These are phyloP conservation scores for Diaporthe helianthi DNA, from an alignment of 2,329 filamentous ascomycete species.

Conservation along the genomic window DNA sequence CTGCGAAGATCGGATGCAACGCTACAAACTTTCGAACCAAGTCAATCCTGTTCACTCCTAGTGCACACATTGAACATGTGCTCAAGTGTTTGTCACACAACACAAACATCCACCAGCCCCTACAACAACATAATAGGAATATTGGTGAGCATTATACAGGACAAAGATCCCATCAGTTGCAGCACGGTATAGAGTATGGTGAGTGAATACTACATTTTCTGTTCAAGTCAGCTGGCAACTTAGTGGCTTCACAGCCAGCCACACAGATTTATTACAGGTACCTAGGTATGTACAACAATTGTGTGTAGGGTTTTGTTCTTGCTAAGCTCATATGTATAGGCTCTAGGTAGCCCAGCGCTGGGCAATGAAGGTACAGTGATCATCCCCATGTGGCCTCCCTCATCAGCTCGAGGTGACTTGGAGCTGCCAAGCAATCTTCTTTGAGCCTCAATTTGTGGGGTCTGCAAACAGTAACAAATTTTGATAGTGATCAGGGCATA, in stretches of 20 bases:
- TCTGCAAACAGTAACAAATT: not conserved
- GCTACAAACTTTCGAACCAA: not conserved
- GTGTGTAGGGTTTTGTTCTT: not conserved
- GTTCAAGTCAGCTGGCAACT: not conserved
- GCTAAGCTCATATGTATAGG: not conserved
- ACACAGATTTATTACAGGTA: no score
- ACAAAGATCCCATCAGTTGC: not conserved
- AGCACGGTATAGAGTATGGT: not conserved
- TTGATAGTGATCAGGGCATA: not conserved
- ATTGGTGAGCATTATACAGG: not conserved
- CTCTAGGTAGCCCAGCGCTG: not conserved
- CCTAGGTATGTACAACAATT: not conserved
- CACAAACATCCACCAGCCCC: not conserved
- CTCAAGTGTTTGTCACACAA: no score
- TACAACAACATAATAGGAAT: not conserved
- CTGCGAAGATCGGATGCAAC: not conserved
- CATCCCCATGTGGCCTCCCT: slow-evolving; percentile 5
- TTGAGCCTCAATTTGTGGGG: slow-evolving; percentile 14
- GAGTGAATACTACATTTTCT: not conserved
- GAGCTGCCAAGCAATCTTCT: slow-evolving; percentile 9
- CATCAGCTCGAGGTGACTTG: not conserved
- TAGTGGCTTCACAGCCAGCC: not conserved
- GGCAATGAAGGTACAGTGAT: not conserved
- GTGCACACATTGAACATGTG: not conserved
- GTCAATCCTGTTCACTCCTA: not conserved